Base-by-base conservation (phyloP, 805 yeast species). In the Cyberlindnera sargentensis region DNA sequence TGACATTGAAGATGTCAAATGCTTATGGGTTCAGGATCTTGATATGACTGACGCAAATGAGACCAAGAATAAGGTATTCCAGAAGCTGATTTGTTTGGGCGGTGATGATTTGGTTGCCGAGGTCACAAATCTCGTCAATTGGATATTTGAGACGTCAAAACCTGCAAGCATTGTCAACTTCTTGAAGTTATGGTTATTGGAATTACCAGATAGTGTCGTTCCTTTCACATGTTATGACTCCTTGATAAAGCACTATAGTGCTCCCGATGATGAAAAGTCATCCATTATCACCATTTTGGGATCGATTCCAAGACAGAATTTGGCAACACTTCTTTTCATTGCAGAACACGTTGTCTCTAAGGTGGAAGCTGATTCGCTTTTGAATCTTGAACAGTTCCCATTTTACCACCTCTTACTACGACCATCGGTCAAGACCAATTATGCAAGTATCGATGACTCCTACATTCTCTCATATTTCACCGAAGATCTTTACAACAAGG, bases 201-300 rank as follows among this genome's bases (percentile, higher is more conserved):
- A 80, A 51, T 58, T 79, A 33, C 84, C 84, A 0, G 82, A 78
- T 49, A 72, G 83, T 27, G 57, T 80, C 26, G 64, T 76, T 4
- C 75, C 80, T 1, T 60, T 61, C 44, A 49, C 54, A 1, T 46
- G 56, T 4, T 60, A 55, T 44, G 65, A 61, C 11, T 41, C 57
- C 2, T 35, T 61, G 10, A 39, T 47, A 20, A 44, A 32, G 7
- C 30, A 43, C 2, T 57, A 56, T 39, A 43, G 43, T 1, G 36
- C 23, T 1, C 41, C 39, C 3, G 46, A 42, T 15, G 36, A 47
- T 4, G 29, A 29, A 5, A 54, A 47, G 2, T 23, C 35, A 3
- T 45, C 45, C 11, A 29, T 34, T 8, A 8, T 55, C 0, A 47
- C 45, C 20, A 41, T 51, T 1, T 40, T 60, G 5, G 55, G 57